Percentiles rank a stretch among this genome's conserved stretches.
Evolutionary conservation across 495 filamentous ascomycete species (phyloP).

Genomic region (Durotheca rogersii): DNA sequence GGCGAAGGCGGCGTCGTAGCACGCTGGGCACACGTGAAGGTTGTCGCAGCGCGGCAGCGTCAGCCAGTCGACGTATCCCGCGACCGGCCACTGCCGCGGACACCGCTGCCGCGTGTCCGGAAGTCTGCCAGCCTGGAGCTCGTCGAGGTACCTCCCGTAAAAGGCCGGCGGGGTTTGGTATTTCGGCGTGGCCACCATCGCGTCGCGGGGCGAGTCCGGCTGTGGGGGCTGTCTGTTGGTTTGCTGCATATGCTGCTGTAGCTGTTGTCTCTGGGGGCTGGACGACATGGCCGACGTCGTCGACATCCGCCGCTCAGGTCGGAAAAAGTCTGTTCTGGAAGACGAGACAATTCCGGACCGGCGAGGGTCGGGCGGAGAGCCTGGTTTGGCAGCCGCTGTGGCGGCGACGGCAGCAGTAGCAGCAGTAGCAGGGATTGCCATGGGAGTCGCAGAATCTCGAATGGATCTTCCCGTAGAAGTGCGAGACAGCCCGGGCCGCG

Average conservation of each 20-base stretch:
- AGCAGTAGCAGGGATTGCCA: conserved; percentile 21
- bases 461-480: conserved; percentile 25
- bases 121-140: conserved; percentile 33
- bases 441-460: conserved; percentile 18
- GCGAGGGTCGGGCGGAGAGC: conserved; percentile 24
- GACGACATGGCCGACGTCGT: conserved; percentile 22
- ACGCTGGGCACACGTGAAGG: conserved; percentile 50
- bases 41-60: conserved; percentile 45
- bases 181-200: conserved; percentile 5
- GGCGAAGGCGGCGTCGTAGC: conserved; percentile 42
- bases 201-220: conserved; percentile 29
- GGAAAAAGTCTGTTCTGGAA: conserved; percentile 10
- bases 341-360: conserved; percentile 20
- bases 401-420: conserved; percentile 12
- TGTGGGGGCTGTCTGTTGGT: conserved; percentile 35
- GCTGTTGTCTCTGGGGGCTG: conserved; percentile 16
- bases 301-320: conserved; percentile 19
- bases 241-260: too few relatives aligned
- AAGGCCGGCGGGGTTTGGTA: too few relatives aligned
- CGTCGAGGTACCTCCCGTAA: conserved; percentile 42
- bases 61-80: conserved; percentile 40
- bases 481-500: conserved; percentile 33
- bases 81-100: conserved; percentile 35
- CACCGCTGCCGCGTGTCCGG: conserved; percentile 42
- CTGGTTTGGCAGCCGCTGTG: conserved; percentile 26